Percentiles rank a stretch among this genome's conserved stretches.
Evolutionary conservation across 495 filamentous ascomycete species (phyloP).

Genomic region (Hyaloscypha finlandica): DNA sequence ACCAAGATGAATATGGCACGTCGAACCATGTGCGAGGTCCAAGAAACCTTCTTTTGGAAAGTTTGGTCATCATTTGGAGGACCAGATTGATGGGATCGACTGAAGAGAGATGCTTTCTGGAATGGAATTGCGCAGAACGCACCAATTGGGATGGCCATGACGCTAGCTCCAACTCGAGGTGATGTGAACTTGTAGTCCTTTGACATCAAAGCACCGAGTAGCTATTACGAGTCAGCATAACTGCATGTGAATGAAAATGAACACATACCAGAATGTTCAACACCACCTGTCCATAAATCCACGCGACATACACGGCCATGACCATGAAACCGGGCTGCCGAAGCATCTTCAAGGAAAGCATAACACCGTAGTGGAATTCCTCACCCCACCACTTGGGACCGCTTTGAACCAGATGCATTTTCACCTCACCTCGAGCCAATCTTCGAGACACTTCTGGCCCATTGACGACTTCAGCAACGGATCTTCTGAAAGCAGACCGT

Average conservation of each 20-base stretch:
- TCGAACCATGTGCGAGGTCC: slow-evolving; percentile 69
- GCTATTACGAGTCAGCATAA: slow-evolving; percentile 38
- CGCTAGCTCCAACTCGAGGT: slow-evolving; percentile 62
- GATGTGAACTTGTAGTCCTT: slow-evolving; percentile 61
- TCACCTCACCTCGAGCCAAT: slow-evolving; percentile 71
- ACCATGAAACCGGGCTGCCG: slow-evolving; percentile 69
- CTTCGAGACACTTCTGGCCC: slow-evolving; percentile 47
- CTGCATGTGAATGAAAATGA: neutral
- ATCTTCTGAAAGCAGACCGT: slow-evolving; percentile 62
- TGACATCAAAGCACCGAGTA: slow-evolving; percentile 67
- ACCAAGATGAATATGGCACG: slow-evolving; percentile 63
- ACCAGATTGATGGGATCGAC: slow-evolving; percentile 55
- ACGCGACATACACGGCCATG: slow-evolving; percentile 70
- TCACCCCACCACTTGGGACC: slow-evolving; percentile 74
- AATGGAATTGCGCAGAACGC: slow-evolving; percentile 69
- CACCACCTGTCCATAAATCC: slow-evolving; percentile 74
- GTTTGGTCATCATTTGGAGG: slow-evolving; percentile 61
- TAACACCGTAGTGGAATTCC: slow-evolving; percentile 70
- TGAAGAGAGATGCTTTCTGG: slow-evolving; percentile 68
- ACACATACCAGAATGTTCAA: slow-evolving; percentile 60
- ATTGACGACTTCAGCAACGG: slow-evolving; percentile 60
- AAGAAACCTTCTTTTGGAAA: slow-evolving; percentile 55
- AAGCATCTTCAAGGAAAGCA: slow-evolving; percentile 65
- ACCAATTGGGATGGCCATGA: slow-evolving; percentile 63
- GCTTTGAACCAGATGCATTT: slow-evolving; percentile 67